Percentiles rank a stretch among this genome's conserved stretches.
Evolutionary conservation across 495 filamentous ascomycete species (phyloP).

Genomic region (Penicillium soppii): DNA sequence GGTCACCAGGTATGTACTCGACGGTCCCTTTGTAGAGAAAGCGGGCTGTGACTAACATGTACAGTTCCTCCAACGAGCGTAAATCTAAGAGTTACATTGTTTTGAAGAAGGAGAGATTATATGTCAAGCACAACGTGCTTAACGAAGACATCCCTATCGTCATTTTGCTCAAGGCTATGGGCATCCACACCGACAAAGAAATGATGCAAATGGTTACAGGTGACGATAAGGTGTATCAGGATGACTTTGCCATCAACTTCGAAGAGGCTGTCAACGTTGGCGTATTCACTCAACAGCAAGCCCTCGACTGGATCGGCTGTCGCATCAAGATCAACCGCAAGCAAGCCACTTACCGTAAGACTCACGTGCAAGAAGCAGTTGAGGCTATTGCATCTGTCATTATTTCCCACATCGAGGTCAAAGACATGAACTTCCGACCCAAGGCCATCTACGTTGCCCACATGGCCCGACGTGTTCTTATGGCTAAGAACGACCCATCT

Average conservation of each 20-base stretch:
- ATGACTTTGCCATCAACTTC: conserved; percentile 91
- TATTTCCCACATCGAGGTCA: conserved; percentile 89
- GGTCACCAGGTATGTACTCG: conserved; percentile 64
- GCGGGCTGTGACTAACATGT: background rate
- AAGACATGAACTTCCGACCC: conserved; percentile 85
- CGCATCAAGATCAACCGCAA: conserved; percentile 81
- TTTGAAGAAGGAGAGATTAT: conserved; percentile 85
- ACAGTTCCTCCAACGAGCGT: conserved; percentile 89
- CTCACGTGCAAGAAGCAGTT: conserved; percentile 80
- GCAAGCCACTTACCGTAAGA: conserved; percentile 56
- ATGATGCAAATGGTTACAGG: conserved; percentile 87
- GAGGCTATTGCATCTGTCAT: conserved; percentile 90
- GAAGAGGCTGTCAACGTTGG: conserved; percentile 81
- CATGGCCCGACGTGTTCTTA: conserved; percentile 91
- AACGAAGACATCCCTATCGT: conserved; percentile 91
- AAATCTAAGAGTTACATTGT: conserved; percentile 97
- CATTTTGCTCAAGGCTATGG: conserved; percentile 88
- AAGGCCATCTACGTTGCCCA: conserved; percentile 95
- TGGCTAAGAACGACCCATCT: conserved; percentile 84
- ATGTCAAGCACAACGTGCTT: conserved; percentile 88
- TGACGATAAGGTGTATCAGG: conserved; percentile 80
- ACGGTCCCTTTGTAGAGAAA: conserved; percentile 1
- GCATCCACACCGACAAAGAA: conserved; percentile 89
- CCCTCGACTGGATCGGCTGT: conserved; percentile 83
- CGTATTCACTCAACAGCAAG: conserved; percentile 89